Base-by-base conservation (phyloP, 208 protist genomes). In the Acanthamoeba healyi region DNA sequence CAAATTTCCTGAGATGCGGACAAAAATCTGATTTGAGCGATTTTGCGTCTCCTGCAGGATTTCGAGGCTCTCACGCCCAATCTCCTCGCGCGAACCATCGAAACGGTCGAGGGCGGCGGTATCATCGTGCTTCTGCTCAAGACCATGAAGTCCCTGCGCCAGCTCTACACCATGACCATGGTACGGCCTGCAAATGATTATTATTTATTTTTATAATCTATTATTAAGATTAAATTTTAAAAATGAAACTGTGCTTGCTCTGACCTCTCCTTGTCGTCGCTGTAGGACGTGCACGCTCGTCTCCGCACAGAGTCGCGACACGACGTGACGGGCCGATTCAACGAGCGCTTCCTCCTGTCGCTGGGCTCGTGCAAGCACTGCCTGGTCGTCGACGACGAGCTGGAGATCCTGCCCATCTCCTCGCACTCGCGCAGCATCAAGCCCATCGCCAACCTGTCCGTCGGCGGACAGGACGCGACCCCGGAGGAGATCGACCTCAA, bases 51-150 rank as follows among this genome's bases (percentile, higher is more conserved):
- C 0, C 95, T 49, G 24, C 98, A 99, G 97, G 99, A 99, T 97
- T 99, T 99, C 97, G 99, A 99, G 98, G 98, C 99, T 1, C 97
- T 99, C 34, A 99, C 99, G 42, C 99, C 99, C 22, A 99, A 99
- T 95, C 97, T 99, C 44, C 97, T 99, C 5, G 99, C 99, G 5
- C 96, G 99, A 74, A 99, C 99, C 1, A 98, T 99, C 90, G 99
- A 99, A 96, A 99, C 99, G 0, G 99, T 99, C n/a, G 98, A 99
- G 93, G 99, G 99, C 46, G 99, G 99, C 82, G 99, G 99, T 36
- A 77, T 99, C n/a, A 95, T 99, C 44, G 97, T 99, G 34, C 96
- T 99, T 29, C 97, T 99, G 51, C 98, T 99, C 46, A 97, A 98
- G 40, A 98, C 98, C 36, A 99, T 99, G 98, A 97, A 96, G 6